These are phyloP conservation scores for Darksidea phi DNA, from an alignment of 495 filamentous ascomycete genomes.

Conservation along the genomic window DNA sequence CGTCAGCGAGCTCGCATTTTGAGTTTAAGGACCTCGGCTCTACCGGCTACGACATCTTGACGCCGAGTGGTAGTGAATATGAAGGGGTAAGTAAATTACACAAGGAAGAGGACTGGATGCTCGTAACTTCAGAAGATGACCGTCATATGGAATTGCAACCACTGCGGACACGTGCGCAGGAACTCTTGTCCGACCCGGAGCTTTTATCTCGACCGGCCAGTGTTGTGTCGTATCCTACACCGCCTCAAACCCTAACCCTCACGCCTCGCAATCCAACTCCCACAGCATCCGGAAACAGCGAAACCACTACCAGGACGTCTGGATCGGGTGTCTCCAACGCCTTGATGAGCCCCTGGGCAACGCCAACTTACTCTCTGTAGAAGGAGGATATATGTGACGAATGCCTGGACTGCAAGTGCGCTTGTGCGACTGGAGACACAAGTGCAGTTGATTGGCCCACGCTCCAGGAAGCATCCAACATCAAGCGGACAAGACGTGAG, in stretches of 20 bases:
- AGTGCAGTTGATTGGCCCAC: slow-evolving; percentile 21
- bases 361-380: no score
- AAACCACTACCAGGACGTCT: no score
- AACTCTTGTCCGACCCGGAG: no score
- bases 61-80: no score
- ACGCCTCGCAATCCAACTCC: not conserved
- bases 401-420: not conserved
- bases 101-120: slow-evolving; percentile 12
- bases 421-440: not conserved
- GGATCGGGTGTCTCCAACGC: no score
- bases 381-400: no score
- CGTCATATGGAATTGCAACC: not conserved
- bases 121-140: not conserved
- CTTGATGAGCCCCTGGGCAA: no score
- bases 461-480: slow-evolving; percentile 13
- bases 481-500: not conserved
- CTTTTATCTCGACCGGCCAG: no score
- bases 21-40: slow-evolving; percentile 1
- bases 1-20: no score
- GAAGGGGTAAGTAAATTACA: no score
- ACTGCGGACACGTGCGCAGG: not conserved
- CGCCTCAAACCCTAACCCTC: not conserved
- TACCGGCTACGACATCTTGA: not conserved
- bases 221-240: no score
- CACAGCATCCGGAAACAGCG: not conserved